phyloP scores from a whole-genome alignment of 2,329 filamentous ascomycete genomes.

The Teratosphaeria epicoccoides region DNA sequence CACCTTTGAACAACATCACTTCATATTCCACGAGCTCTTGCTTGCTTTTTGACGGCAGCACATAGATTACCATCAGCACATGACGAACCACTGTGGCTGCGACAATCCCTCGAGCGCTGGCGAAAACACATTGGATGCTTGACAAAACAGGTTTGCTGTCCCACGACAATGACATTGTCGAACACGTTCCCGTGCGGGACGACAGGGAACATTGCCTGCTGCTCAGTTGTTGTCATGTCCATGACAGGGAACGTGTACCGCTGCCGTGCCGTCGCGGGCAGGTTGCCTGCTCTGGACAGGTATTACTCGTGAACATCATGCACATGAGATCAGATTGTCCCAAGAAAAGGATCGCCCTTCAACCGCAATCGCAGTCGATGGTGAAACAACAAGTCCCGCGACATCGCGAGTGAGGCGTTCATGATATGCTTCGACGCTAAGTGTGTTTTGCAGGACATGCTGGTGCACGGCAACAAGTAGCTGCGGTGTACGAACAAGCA shows the following conservation, averaged over 20 bases:
- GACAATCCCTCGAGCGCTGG: too few relatives aligned
- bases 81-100: too few relatives aligned
- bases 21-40: not conserved
- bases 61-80: too few relatives aligned
- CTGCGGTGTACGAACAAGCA: too few relatives aligned
- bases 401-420: not conserved
- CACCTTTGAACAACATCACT: not conserved
- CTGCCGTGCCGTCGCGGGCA: not conserved
- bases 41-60: too few relatives aligned
- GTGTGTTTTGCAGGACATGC: not conserved
- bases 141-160: too few relatives aligned
- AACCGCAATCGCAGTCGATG: not conserved
- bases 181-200: too few relatives aligned
- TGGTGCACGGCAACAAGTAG: too few relatives aligned
- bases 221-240: not conserved
- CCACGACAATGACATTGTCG: too few relatives aligned
- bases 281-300: not conserved
- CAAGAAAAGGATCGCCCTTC: not conserved
- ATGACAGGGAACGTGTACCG: not conserved
- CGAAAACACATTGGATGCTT: too few relatives aligned
- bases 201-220: too few relatives aligned
- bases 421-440: not conserved
- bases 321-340: not conserved
- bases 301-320: not conserved
- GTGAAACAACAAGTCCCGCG: not conserved